Evolutionary conservation across 2,329 filamentous ascomycete genomes (phyloP).

Genomic region (Arthrobotrys iridis): DNA sequence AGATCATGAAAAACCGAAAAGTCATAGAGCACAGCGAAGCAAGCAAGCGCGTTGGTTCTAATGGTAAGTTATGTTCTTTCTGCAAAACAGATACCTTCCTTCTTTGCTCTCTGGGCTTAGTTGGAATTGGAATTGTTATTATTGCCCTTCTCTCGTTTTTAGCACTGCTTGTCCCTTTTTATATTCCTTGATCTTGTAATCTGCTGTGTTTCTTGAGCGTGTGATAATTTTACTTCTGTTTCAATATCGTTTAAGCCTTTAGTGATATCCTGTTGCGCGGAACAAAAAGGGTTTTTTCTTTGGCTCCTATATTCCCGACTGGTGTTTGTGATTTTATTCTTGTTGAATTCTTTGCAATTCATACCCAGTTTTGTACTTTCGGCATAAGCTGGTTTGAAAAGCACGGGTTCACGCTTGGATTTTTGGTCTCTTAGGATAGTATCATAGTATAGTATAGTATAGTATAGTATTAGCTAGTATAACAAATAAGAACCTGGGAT

Average conservation of each 20-base stretch:
- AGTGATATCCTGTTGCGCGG: constrained; percentile 39
- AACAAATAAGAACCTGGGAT: constrained; percentile 25
- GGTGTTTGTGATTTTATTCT: constrained; percentile 25
- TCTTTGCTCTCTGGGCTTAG: constrained; percentile 10
- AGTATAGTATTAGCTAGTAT: constrained; percentile 40
- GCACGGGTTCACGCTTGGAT: background rate
- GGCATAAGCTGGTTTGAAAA: background rate
- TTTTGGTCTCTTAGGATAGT: constrained; percentile 7
- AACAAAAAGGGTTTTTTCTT: background rate
- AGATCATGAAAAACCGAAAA: constrained; percentile 35
- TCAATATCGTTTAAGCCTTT: constrained; percentile 3
- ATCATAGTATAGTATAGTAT: constrained; percentile 40
- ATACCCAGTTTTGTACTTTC: background rate
- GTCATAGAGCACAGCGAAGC: constrained; percentile 23
- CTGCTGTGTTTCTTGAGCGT: constrained; percentile 42
- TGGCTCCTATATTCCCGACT: constrained; percentile 18
- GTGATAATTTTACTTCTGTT: constrained; percentile 8
- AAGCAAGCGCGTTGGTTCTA: constrained; percentile 19
- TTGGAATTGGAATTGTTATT: background rate
- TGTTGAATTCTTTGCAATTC: background rate
- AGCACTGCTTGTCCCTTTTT: background rate
- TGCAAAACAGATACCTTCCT: background rate
- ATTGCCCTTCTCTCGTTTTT: background rate
- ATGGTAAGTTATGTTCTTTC: constrained; percentile 26
- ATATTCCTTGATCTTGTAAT: background rate